phyloP scores from a whole-genome alignment of 2,329 filamentous ascomycete genomes.

The Ophiostoma australiae region DNA sequence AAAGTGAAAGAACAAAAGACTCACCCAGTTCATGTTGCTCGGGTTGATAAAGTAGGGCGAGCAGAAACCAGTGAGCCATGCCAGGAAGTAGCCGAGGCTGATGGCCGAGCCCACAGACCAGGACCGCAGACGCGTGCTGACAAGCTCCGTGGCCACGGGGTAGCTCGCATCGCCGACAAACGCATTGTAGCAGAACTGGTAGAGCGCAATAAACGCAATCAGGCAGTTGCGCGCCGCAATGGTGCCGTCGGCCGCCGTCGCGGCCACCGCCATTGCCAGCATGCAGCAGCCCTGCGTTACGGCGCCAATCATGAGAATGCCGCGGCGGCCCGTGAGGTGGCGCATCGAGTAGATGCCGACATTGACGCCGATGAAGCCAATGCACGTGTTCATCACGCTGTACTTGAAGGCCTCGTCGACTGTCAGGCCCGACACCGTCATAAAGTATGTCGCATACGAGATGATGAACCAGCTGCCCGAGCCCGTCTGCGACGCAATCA shows the following conservation, averaged over 20 bases:
- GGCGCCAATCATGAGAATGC: slow-evolving; percentile 45
- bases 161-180: slow-evolving; percentile 41
- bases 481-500: slow-evolving; percentile 43
- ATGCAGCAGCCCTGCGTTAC: slow-evolving; percentile 42
- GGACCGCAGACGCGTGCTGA: slow-evolving; percentile 41
- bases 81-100: slow-evolving; percentile 40
- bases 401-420: slow-evolving; percentile 45
- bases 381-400: slow-evolving; percentile 46
- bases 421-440: slow-evolving; percentile 39
- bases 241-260: slow-evolving; percentile 31
- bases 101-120: slow-evolving; percentile 49
- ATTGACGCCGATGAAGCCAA: slow-evolving; percentile 47
- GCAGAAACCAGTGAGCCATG: slow-evolving; percentile 41
- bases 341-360: slow-evolving; percentile 47
- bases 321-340: slow-evolving; percentile 43
- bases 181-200: slow-evolving; percentile 37
- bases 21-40: slow-evolving; percentile 37
- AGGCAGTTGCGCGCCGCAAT: slow-evolving; percentile 33
- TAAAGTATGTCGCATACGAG: slow-evolving; percentile 47
- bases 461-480: slow-evolving; percentile 48
- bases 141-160: slow-evolving; percentile 41
- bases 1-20: slow-evolving; percentile 13
- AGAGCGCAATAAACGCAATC: slow-evolving; percentile 37
- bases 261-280: slow-evolving; percentile 41
- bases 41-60: slow-evolving; percentile 47